A percentile compares a stretch with the other conserved stretches of the same genome.
These are phyloP conservation scores for Pelargonium nanum DNA, from an alignment of 345 rosid species.

Conservation along the genomic window DNA sequence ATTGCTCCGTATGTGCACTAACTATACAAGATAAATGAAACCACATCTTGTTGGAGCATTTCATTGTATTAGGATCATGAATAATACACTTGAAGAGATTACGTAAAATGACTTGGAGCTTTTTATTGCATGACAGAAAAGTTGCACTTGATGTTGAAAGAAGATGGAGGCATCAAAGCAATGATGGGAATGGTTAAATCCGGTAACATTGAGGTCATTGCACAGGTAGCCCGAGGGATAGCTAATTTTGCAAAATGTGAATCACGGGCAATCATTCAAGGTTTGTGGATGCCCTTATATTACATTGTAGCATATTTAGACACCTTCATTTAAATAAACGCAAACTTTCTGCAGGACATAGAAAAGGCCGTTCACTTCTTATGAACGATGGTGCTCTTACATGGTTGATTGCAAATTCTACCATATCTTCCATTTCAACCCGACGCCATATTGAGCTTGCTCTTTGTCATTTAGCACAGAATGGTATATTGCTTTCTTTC, in stretches of 20 bases:
- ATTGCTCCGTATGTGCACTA: background rate
- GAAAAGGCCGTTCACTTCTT: conserved; percentile 69
- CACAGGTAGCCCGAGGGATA: conserved; percentile 91
- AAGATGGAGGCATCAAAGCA: conserved; percentile 77
- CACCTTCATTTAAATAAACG: conserved; percentile 7
- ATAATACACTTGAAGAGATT: background rate
- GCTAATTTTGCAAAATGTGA: conserved; percentile 97
- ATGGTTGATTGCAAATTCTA: conserved; percentile 61
- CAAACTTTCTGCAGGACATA: conserved; percentile 42
- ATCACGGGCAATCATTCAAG: conserved; percentile 70
- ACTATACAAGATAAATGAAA: too few species aligned
- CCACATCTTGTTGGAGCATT: too few species aligned
- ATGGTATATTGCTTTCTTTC: conserved; percentile 31
- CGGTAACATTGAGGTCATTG: conserved; percentile 55
- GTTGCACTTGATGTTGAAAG: conserved; percentile 56
- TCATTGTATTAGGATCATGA: background rate
- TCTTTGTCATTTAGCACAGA: conserved; percentile 92
- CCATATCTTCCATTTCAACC: conserved; percentile 44
- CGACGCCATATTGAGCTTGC: conserved; percentile 81
- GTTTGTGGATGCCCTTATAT: conserved; percentile 22
- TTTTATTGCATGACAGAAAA: conserved; percentile 37
- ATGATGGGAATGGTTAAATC: conserved; percentile 55
- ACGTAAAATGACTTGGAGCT: background rate
- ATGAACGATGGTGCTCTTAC: conserved; percentile 68
- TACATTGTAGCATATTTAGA: background rate